Base-by-base conservation (phyloP, 2,329 filamentous ascomycete genomes). In the Leptographium lundbergii region DNA sequence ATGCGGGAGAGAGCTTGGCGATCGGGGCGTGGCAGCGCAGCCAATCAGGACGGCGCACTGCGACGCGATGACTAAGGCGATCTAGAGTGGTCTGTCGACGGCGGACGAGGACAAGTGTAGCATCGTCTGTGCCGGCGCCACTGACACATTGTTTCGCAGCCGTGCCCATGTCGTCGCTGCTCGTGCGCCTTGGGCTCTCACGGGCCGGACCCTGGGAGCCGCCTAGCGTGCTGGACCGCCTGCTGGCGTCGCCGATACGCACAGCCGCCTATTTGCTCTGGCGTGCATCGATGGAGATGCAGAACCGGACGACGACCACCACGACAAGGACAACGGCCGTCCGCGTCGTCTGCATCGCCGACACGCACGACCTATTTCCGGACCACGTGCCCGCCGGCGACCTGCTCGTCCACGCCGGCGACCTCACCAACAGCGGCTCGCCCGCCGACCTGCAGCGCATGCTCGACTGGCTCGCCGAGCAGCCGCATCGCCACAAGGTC, bases 331-430 rank as follows among this genome's bases (percentile, higher is more conserved):
- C 47, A 13, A 34, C 47, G 7, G 24, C n/a, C 27, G n/a, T 96
- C 67, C 84, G 85, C 61, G 79, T 96, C 29, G 88, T 96, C 63
- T 95, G 89, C 72, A 83, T 96, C 63, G 92, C 90, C 11, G 92
- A 96, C 73, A 96, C 92, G 0, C 92, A 96, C 73, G 83, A 82
- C 61, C 77, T 80, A 50, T 77, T 77, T 11, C 74, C 82, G 9
- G 65, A 71, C 22, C 65, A 76, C n/a, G 77, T 95, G 0, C 90
- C 91, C 0, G 72, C 79, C 11, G 91, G 91, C 59, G 91, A 96
- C 70, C 77, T 96, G 25, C 81, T 97, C 55, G 87, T 97, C 65
- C 92, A 96, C 69, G 88, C 90, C 2, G 92, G 92, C 45, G 92
- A 97, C 72, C 77, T 96, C 66, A 87, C 86, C 58, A 85, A 89